A percentile compares a stretch with the other conserved stretches of the same genome.
These are phyloP conservation scores for Hymenoscyphus scutula DNA, from an alignment of 2,329 filamentous ascomycete genomes.

Conservation along the genomic window DNA sequence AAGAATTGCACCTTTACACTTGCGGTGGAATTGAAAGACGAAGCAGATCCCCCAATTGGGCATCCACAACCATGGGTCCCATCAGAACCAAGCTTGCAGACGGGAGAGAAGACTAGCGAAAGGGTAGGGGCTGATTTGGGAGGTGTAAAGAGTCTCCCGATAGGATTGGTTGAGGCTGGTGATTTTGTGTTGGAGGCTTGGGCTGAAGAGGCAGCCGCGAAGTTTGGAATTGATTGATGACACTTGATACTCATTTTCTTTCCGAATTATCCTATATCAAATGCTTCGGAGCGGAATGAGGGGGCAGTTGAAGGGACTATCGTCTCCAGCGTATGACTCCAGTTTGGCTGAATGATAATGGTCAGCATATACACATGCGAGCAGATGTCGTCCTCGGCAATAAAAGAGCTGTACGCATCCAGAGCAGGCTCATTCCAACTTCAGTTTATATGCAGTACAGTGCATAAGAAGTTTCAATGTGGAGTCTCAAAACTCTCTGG, in stretches of 20 bases:
- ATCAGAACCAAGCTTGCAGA: slow-evolving; percentile 43
- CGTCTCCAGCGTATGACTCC: no score
- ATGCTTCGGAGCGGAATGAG: no score
- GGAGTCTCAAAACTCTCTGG: no score
- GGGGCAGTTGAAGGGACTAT: no score
- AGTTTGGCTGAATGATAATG: no score
- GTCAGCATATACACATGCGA: no score
- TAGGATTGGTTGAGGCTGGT: slow-evolving; percentile 62
- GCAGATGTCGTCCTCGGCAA: no score
- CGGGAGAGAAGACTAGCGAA: slow-evolving; percentile 34
- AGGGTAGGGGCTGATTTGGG: slow-evolving; percentile 42
- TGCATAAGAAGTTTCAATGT: no score
- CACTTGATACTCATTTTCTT: background rate
- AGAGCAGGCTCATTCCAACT: no score
- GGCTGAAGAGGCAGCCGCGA: slow-evolving; percentile 58
- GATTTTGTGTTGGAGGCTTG: slow-evolving; percentile 67
- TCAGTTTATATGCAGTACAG: no score
- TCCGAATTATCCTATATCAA: no score
- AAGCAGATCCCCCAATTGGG: slow-evolving; percentile 56
- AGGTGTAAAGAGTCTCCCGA: slow-evolving; percentile 55
- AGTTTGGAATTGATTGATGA: slow-evolving; percentile 15
- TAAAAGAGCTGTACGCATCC: no score
- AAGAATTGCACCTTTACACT: slow-evolving; percentile 70
- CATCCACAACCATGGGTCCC: slow-evolving; percentile 62
- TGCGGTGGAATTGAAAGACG: slow-evolving; percentile 68